Evolutionary conservation across 495 filamentous ascomycete species (phyloP).

Genomic region (Polyplosphaeria fusca): DNA sequence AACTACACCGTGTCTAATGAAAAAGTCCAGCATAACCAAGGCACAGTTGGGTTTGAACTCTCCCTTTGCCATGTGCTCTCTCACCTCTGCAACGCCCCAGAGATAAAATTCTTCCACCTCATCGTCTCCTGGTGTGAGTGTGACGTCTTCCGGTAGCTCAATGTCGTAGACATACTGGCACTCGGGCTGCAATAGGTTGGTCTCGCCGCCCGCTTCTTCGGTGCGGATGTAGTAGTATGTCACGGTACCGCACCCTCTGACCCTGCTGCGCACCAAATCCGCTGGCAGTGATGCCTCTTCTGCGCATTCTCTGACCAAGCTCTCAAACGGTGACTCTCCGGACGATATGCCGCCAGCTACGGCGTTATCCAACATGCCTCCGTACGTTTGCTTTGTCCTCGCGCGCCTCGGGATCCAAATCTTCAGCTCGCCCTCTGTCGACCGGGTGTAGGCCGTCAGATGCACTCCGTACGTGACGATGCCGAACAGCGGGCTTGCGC

Average conservation of each 20-base stretch:
- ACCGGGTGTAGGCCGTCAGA: conserved; percentile 69
- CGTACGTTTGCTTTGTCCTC: conserved; percentile 75
- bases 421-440: conserved; percentile 51
- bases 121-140: conserved; percentile 72
- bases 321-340: conserved; percentile 71
- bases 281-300: conserved; percentile 89
- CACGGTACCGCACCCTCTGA: conserved; percentile 62
- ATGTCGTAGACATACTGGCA: conserved; percentile 90
- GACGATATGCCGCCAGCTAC: conserved; percentile 87
- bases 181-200: conserved; percentile 85
- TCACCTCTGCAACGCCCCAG: conserved; percentile 68
- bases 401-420: conserved; percentile 83
- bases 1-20: conserved; percentile 78
- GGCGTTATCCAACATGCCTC: conserved; percentile 86
- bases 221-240: conserved; percentile 85
- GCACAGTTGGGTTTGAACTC: conserved; percentile 95
- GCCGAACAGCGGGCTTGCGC: conserved; percentile 77
- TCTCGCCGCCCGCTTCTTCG: conserved; percentile 75
- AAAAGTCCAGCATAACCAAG: conserved; percentile 81
- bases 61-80: conserved; percentile 63
- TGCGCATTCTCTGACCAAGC: conserved; percentile 76
- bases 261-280: conserved; percentile 58
- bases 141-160: conserved; percentile 63
- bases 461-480: conserved; percentile 87
- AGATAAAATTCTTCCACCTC: conserved; percentile 87